phyloP scores from a whole-genome alignment of 176 grass and related monocot genomes.

The Eremochloa ophiuroides region DNA sequence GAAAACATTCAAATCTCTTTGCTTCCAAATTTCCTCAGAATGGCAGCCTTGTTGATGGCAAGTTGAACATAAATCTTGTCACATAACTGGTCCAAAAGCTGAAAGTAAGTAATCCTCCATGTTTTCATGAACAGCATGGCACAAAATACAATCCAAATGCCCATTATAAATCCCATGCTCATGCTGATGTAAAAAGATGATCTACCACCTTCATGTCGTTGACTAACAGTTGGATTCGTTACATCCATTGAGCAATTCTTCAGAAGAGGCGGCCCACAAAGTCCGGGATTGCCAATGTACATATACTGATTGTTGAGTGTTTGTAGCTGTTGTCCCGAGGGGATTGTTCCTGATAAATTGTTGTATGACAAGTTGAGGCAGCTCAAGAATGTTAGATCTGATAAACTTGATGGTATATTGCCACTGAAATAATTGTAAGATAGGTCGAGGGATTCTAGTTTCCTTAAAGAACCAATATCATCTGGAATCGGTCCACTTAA shows the following conservation, averaged over 20 bases:
- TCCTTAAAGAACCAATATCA: constrained; percentile 2
- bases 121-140: not conserved
- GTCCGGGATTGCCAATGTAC: constrained; percentile 12
- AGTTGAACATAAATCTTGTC: not conserved
- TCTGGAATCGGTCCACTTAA: constrained; percentile 3
- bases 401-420: not conserved
- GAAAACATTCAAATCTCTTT: not conserved
- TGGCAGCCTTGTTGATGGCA: not conserved
- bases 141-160: constrained; percentile 5
- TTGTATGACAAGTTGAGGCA: constrained; percentile 42
- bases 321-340: constrained; percentile 16
- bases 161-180: constrained; percentile 9
- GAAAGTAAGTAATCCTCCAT: not conserved
- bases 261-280: constrained; percentile 25
- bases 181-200: constrained; percentile 9
- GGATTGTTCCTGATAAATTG: constrained; percentile 39
- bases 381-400: constrained; percentile 2
- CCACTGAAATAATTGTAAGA: constrained; percentile 16
- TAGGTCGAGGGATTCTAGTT: constrained; percentile 16
- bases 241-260: not conserved
- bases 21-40: not conserved
- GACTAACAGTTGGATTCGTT: not conserved
- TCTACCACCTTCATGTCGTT: not conserved
- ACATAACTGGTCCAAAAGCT: not conserved
- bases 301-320: constrained; percentile 8